These are phyloP conservation scores for Crithidia fasciculata DNA, from an alignment of 208 protist genomes.

Conservation along the genomic window DNA sequence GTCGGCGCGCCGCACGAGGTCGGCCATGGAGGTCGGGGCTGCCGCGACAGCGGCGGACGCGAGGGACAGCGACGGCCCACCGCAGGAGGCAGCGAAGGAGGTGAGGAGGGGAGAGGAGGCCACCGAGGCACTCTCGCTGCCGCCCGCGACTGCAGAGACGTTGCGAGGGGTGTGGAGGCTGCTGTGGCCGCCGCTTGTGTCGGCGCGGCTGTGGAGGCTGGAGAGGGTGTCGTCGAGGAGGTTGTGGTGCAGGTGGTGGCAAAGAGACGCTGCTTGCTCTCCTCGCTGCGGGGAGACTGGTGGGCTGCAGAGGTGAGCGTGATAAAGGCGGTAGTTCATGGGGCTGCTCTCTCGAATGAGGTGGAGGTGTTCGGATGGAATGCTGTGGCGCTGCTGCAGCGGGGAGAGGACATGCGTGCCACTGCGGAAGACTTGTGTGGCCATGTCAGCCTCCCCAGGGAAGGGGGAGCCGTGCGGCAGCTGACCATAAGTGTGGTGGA, in stretches of 20 bases:
- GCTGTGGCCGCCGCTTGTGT: neutral
- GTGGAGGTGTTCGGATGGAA: neutral
- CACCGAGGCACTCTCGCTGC: conserved; percentile 2
- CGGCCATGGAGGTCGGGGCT: neutral
- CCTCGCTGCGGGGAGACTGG: neutral
- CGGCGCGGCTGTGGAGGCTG: conserved; percentile 7
- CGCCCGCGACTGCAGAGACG: neutral
- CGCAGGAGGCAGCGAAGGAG: neutral
- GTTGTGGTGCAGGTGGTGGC: neutral
- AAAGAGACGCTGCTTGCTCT: neutral
- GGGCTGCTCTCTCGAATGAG: conserved; percentile 2
- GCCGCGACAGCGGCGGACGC: neutral
- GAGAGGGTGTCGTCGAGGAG: conserved; percentile 1
- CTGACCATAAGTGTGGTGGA: neutral
- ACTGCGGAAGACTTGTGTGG: conserved; percentile 22
- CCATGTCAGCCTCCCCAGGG: conserved; percentile 9
- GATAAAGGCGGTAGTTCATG: neutral
- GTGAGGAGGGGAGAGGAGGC: conserved; percentile 5
- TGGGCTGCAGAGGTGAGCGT: conserved; percentile 1
- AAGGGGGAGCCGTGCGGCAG: neutral
- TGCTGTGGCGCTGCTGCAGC: conserved; percentile 10
- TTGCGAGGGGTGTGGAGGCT: conserved; percentile 16
- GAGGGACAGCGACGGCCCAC: conserved; percentile 1
- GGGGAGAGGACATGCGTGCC: conserved; percentile 4
- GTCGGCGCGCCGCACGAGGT: neutral